phyloP scores from a whole-genome alignment of 2,329 filamentous ascomycete species.

The Aspergillus texensis region DNA sequence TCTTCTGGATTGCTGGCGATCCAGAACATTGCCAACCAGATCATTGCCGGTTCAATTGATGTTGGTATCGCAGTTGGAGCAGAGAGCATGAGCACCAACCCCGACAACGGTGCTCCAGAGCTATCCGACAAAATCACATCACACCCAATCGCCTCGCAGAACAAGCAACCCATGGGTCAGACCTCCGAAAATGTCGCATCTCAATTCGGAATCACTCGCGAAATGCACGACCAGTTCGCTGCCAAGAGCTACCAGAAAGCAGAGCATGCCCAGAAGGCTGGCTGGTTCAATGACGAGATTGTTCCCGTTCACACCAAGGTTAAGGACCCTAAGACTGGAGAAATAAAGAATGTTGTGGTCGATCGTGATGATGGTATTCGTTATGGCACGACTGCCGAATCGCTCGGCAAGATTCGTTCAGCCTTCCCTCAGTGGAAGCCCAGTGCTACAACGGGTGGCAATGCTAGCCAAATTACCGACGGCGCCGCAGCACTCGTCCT shows the following conservation, averaged over 20 bases:
- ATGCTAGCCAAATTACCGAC: constrained; percentile 89
- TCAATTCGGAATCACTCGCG: constrained; percentile 70
- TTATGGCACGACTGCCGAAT: constrained; percentile 78
- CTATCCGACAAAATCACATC: constrained; percentile 79
- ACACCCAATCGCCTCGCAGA: constrained; percentile 79
- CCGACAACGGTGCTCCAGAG: constrained; percentile 78
- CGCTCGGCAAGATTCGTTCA: constrained; percentile 78
- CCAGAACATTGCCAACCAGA: constrained; percentile 90
- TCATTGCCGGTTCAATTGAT: constrained; percentile 86
- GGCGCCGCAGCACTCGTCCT: constrained; percentile 87
- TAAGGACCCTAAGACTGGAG: constrained; percentile 84
- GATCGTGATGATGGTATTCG: constrained; percentile 82
- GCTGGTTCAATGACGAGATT: constrained; percentile 87
- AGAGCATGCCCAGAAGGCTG: constrained; percentile 74
- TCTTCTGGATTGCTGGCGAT: constrained; percentile 86
- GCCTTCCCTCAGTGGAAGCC: constrained; percentile 77
- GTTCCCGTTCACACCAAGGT: constrained; percentile 78
- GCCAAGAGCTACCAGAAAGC: constrained; percentile 86
- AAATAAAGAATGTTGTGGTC: constrained; percentile 77
- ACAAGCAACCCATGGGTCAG: constrained; percentile 90
- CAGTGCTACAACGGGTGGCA: constrained; percentile 87
- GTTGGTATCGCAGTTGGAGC: constrained; percentile 87
- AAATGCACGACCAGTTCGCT: constrained; percentile 79
- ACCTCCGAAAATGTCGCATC: constrained; percentile 91
- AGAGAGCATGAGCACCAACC: constrained; percentile 89